Evolutionary conservation across 2,329 filamentous ascomycete genomes (phyloP).

Genomic region (Seiridium unicorne): DNA sequence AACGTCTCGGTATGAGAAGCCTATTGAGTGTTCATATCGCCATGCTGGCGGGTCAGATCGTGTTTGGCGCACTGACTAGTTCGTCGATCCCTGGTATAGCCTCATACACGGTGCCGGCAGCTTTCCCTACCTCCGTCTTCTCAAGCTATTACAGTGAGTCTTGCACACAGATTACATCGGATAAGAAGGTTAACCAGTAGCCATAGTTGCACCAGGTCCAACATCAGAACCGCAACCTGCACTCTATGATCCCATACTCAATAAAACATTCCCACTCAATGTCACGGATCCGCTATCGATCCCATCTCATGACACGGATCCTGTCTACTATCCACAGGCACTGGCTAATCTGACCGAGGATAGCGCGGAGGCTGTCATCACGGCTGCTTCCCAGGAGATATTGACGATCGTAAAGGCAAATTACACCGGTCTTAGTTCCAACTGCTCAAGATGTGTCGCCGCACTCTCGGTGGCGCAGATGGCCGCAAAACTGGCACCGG

Average conservation of each 20-base stretch:
- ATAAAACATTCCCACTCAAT: conserved; percentile 52
- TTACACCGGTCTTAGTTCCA: conserved; percentile 30
- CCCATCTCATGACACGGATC: conserved; percentile 45
- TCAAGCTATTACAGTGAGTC: conserved; percentile 44
- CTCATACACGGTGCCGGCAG: conserved; percentile 39
- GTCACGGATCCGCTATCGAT: conserved; percentile 53
- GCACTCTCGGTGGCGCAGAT: conserved; percentile 48
- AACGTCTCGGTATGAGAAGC: neutral
- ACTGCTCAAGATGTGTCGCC: conserved; percentile 53
- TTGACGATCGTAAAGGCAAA: conserved; percentile 38
- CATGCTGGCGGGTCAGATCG: neutral
- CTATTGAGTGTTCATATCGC: neutral
- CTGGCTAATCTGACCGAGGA: conserved; percentile 40
- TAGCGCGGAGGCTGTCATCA: conserved; percentile 38
- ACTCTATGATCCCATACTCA: conserved; percentile 51
- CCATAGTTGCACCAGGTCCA: conserved; percentile 25
- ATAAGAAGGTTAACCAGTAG: neutral
- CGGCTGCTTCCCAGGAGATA: conserved; percentile 41
- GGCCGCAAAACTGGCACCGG: conserved; percentile 47
- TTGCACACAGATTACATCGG: too few species aligned
- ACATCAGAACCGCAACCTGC: conserved; percentile 33
- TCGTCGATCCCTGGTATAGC: conserved; percentile 28
- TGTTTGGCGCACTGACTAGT: conserved; percentile 3
- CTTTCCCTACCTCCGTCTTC: conserved; percentile 50
- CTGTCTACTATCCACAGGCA: conserved; percentile 46